Base-by-base conservation (phyloP, 192 early-diverging fungal genomes). In the Linnemannia schmuckeri region DNA sequence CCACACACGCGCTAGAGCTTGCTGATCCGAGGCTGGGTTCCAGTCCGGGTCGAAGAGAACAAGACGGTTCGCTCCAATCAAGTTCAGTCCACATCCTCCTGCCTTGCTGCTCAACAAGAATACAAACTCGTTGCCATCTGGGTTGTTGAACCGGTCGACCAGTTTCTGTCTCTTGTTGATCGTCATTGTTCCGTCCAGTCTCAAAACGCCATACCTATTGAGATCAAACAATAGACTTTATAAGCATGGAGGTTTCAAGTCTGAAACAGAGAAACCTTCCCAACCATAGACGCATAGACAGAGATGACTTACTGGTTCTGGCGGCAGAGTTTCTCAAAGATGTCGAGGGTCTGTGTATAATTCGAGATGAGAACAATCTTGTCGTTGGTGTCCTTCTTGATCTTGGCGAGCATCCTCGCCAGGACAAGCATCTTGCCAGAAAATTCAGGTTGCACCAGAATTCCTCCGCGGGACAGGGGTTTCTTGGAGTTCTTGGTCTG, bases 361-460 rank as follows among this genome's bases (percentile, higher is more conserved):
- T 99, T 99, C 46, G 96, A 97, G 69, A 99, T 99, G 20, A 99
- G 89, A 18, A 99, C 99, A 84, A 99, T 98, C 88, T 99, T 99
- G 88, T 99, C 98, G 18, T 90, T 88, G 15, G 94, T 93, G 27
- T 95, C 92, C 33, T 92, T 91, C 46, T 92, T 91, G 73, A 96
- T 94, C 87, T 94, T 93, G 61, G 89, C 88, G 55, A 96, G 85
- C 96, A 97, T 96, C 37, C 92, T 91, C 75, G 94, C 94, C 44
- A 97, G 85, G 30, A 97, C 90, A 71, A 94, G 82, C 94, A 99
- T 96, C 88, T 99, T 99, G 35, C 99, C 98, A 20, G 97, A 97
- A 89, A 94, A 96, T 72, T 93, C 85, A 37, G 85, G 76, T 90
- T 24, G 95, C 87, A 75, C 81, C 79, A 82, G 88, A 72, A 75